These are phyloP conservation scores for Enteropsectra breve DNA, from an alignment of 371 early-diverging fungal genomes.

Conservation along the genomic window DNA sequence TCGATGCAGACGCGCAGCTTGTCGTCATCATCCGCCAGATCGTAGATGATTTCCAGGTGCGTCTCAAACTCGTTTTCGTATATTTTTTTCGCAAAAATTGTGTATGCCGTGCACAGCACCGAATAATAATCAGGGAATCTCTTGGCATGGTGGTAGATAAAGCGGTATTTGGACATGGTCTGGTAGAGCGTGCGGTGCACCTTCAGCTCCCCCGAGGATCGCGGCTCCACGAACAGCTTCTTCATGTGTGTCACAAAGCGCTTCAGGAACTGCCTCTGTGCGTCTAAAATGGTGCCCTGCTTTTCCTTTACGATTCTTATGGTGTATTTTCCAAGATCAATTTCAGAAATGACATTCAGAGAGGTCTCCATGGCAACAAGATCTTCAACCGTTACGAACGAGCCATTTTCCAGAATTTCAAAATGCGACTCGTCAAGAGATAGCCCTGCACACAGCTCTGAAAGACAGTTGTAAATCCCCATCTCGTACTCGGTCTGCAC, in stretches of 20 bases:
- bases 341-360: conserved; percentile 15
- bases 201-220: conserved; percentile 27
- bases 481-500: conserved; percentile 29
- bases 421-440: conserved; percentile 42
- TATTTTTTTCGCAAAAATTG: conserved; percentile 22
- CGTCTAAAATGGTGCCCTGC: conserved; percentile 19
- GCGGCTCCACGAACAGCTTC: conserved; percentile 13
- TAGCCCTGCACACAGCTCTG: conserved; percentile 23
- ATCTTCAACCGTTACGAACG: conserved; percentile 31
- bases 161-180: conserved; percentile 25
- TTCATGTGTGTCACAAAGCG: conserved; percentile 39
- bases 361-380: conserved; percentile 37
- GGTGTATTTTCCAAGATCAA: conserved; percentile 21
- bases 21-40: conserved; percentile 12
- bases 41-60: conserved; percentile 26
- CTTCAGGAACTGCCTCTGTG: conserved; percentile 32
- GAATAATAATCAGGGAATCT: conserved; percentile 27
- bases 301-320: conserved; percentile 46
- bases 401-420: conserved; percentile 31
- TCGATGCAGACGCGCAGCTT: conserved; percentile 21
- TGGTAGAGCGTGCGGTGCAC: conserved; percentile 43
- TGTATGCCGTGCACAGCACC: conserved; percentile 24
- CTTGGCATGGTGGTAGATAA: conserved; percentile 26
- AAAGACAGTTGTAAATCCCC: conserved; percentile 31
- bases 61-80: conserved; percentile 32